Conservation (phyloP, 1,284 basidiomycete species). For the Pseudomicrostroma phylloplanum region DNA sequence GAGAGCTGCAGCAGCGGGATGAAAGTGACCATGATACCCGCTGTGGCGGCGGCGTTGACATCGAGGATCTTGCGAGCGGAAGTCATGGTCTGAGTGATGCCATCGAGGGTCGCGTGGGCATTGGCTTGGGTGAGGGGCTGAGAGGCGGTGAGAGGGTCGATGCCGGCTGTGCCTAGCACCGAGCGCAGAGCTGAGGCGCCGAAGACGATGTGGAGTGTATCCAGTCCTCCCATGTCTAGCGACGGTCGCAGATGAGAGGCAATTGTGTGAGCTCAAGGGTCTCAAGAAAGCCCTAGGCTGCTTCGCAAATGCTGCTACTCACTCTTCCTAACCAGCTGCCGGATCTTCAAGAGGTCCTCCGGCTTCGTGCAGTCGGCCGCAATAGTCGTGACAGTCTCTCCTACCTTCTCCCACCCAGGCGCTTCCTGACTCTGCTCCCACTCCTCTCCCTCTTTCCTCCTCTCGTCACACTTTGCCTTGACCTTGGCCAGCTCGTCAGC, state of each 20-base stretch:
- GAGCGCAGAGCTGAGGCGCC: slow-evolving; percentile 78
- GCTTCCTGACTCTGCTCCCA: slow-evolving; percentile 33
- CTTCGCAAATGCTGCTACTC: slow-evolving; percentile 34
- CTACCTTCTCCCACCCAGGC: slow-evolving; percentile 46
- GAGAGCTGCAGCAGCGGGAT: slow-evolving; percentile 67
- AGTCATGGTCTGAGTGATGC: slow-evolving; percentile 19
- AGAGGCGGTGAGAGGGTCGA: slow-evolving; percentile 55
- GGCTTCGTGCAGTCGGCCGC: slow-evolving; percentile 64
- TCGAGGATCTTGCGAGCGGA: slow-evolving; percentile 51
- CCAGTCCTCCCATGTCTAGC: slow-evolving; percentile 70
- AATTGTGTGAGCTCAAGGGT: not conserved
- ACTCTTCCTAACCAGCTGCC: slow-evolving; percentile 59
- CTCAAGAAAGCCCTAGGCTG: not conserved
- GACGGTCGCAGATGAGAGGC: not conserved
- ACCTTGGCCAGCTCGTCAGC: slow-evolving; percentile 55
- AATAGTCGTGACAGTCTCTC: slow-evolving; percentile 21
- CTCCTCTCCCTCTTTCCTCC: slow-evolving; percentile 25
- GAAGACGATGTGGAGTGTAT: slow-evolving; percentile 76
- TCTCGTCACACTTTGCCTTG: slow-evolving; percentile 58
- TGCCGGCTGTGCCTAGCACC: slow-evolving; percentile 66
- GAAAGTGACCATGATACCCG: slow-evolving; percentile 54
- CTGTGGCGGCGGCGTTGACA: slow-evolving; percentile 55
- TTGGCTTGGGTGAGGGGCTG: slow-evolving; percentile 3
- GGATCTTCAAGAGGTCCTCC: slow-evolving; percentile 64
- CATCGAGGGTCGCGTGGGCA: not conserved